Base-by-base conservation (phyloP, 2,329 filamentous ascomycete genomes). In the Chaetomiaceae sp. region DNA sequence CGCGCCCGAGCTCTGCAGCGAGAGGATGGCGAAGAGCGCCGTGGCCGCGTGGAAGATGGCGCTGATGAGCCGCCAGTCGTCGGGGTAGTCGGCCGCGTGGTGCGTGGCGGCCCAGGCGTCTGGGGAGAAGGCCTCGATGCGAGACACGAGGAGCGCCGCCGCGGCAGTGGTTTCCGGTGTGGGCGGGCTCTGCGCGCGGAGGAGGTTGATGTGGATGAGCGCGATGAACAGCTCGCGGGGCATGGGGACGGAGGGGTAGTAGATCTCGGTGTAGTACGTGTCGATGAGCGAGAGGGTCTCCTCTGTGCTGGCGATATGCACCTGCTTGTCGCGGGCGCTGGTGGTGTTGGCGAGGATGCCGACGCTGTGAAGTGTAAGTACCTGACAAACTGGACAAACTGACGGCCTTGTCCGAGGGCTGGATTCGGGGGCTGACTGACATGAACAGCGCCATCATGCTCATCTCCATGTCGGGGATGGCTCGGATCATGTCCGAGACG, bases 1-100 rank as follows among this genome's bases (percentile, higher is more conserved):
- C 1, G 42, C 42, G 4, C 34, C 37, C 8, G 43, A 27, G 17
- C 32, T 40, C 10, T 49, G 38, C 1, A 53, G 43, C 1, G 52
- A 54, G 3, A 44, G 36, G 17, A 59, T 54, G 36, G 57, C 59
- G 46, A 57, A 60, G 2, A 61, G 49, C 7, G 53, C 48, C 2
- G 49, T 39, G 7, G 58, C 49, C 6, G 52, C 45, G 32, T 56
- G 56, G 38, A 50, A 60, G 8, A 55, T 42, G n/a, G 42, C 20
- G 1, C 44, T 47, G 4, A 58, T 29, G 2, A 50, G 38, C n/a
- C 42, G 27, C 52, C 56, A 58, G 19, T 52, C 50, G 3, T 19
- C 27, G 15, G 34, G 27, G 17, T 22, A 24, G 30, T 29, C 32
- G 7, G 32, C 3, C 20, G 34, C 10, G 37, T 4, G 34, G 9